Conservation (phyloP, 768 basidiomycete genomes). For the Tricholoma saponaceum region DNA sequence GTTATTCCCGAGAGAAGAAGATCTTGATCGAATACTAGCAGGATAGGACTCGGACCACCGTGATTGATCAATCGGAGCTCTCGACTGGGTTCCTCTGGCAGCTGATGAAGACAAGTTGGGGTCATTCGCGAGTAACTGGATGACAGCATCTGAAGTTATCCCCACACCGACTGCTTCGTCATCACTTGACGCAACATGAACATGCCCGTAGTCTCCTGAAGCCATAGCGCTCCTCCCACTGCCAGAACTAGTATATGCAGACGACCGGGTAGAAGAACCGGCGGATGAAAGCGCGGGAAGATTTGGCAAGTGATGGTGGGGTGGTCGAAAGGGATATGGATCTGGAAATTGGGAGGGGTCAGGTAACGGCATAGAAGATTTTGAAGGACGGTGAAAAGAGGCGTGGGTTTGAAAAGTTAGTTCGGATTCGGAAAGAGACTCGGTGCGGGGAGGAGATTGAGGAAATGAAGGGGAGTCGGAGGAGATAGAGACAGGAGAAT, state of each 20-base stretch:
- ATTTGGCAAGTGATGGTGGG: conserved; percentile 41
- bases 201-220: conserved; percentile 59
- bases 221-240: conserved; percentile 48
- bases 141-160: conserved; percentile 63
- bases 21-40: conserved; percentile 60
- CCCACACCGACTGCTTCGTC: conserved; percentile 54
- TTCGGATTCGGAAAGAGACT: conserved; percentile 20
- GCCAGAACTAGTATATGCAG: conserved; percentile 72
- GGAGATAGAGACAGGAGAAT: conserved; percentile 10
- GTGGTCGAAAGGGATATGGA: conserved; percentile 61
- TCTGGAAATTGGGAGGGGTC: conserved; percentile 71
- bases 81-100: conserved; percentile 37
- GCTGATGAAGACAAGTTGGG: conserved; percentile 35
- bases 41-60: conserved; percentile 77
- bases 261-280: conserved; percentile 71
- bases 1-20: conserved; percentile 58
- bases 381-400: conserved; percentile 39
- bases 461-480: conserved; percentile 30
- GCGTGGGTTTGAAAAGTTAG: conserved; percentile 8
- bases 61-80: conserved; percentile 55
- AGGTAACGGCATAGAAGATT: conserved; percentile 40
- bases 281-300: conserved; percentile 65
- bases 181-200: conserved; percentile 63
- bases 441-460: conserved; percentile 37
- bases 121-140: conserved; percentile 57